A percentile compares a stretch with the other conserved stretches of the same genome.
These are phyloP conservation scores for Phaeoacremonium minimum DNA, from an alignment of 2,329 filamentous ascomycete genomes.

Conservation along the genomic window DNA sequence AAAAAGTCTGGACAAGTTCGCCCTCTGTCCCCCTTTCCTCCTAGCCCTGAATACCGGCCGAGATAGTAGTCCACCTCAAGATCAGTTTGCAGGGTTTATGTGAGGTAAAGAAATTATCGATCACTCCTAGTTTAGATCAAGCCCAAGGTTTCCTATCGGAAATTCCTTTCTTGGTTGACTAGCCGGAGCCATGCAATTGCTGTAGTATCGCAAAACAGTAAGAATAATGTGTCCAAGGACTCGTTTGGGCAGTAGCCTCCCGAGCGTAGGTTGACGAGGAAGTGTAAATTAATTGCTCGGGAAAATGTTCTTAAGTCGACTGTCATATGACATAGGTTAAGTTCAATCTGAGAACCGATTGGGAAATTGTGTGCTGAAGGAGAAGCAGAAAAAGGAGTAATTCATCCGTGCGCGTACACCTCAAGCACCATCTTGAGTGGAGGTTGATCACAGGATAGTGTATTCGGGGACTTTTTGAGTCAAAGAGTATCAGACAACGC, in stretches of 20 bases:
- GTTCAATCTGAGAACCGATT: constrained; percentile 19
- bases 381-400: constrained; percentile 1
- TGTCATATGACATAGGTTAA: constrained; percentile 23
- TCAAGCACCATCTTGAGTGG: too few species aligned
- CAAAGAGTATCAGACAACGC: constrained; percentile 2
- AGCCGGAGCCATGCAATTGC: background rate
- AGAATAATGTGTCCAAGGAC: constrained; percentile 34
- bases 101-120: too few species aligned
- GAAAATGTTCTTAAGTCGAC: constrained; percentile 28
- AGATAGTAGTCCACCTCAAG: too few species aligned
- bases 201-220: constrained; percentile 13
- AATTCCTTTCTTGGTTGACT: background rate
- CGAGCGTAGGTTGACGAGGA: constrained; percentile 32
- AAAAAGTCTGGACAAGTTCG: too few species aligned
- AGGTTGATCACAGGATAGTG: too few species aligned
- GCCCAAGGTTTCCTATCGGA: background rate
- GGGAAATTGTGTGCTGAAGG: constrained; percentile 12
- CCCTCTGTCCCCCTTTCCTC: too few species aligned
- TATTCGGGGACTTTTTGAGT: too few species aligned
- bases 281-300: constrained; percentile 29
- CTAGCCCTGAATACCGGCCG: too few species aligned
- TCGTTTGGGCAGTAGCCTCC: constrained; percentile 28
- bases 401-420: too few species aligned
- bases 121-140: too few species aligned
- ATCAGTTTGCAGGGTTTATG: too few species aligned